Evolutionary conservation across 345 rosid species (phyloP).

Genomic region (Brassica rapa): DNA sequence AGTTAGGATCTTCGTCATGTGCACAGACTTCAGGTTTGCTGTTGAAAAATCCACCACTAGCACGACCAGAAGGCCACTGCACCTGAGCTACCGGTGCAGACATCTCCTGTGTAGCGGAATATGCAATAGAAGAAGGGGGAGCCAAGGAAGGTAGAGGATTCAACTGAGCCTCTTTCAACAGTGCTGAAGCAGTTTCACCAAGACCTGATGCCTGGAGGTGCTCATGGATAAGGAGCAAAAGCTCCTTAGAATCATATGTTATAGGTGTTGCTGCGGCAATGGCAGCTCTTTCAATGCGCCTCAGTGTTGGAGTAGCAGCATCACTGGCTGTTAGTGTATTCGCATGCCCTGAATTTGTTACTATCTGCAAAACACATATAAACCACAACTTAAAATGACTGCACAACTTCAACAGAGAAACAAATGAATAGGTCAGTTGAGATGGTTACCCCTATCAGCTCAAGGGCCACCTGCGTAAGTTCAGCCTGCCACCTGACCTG

Average conservation of each 20-base stretch:
- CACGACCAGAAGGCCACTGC: constrained; percentile 91
- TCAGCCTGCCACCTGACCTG: constrained; percentile 97
- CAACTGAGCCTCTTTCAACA: constrained; percentile 90
- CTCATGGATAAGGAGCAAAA: constrained; percentile 88
- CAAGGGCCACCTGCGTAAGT: constrained; percentile 93
- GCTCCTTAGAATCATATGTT: constrained; percentile 89
- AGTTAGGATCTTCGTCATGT: constrained; percentile 49
- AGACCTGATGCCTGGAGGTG: constrained; percentile 95
- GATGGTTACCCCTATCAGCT: constrained; percentile 79
- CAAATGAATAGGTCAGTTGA: constrained; percentile 1
- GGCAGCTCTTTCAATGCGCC: constrained; percentile 99
- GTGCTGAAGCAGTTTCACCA: constrained; percentile 58
- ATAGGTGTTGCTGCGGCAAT: constrained; percentile 99
- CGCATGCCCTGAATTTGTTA: constrained; percentile 95
- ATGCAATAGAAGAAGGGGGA: constrained; percentile 65
- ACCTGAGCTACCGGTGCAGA: constrained; percentile 47
- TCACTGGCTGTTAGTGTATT: constrained; percentile 92
- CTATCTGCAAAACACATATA: constrained; percentile 60
- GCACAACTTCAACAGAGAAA: constrained; percentile 11
- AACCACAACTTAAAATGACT: constrained; percentile 12
- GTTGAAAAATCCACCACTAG: constrained; percentile 70
- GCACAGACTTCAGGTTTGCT: constrained; percentile 49
- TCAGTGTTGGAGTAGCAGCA: constrained; percentile 96
- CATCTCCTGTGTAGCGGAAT: constrained; percentile 58
- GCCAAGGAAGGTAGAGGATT: constrained; percentile 74